A percentile compares a stretch with the other conserved stretches of the same genome.
These are phyloP conservation scores for Gorgonomyces haynaldii DNA, from an alignment of 192 early-diverging fungal species.

Conservation along the genomic window DNA sequence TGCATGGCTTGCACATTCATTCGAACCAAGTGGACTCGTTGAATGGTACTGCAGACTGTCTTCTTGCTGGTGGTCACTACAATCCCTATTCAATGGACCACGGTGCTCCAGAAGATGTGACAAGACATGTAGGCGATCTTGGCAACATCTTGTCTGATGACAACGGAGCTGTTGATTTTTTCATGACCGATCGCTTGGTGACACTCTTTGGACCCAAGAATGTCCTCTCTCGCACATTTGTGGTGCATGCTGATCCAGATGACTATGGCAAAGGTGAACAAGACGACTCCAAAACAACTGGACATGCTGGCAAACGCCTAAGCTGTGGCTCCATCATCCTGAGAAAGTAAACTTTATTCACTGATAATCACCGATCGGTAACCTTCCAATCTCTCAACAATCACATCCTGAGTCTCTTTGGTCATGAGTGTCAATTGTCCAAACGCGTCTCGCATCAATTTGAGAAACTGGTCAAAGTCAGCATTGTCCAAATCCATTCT, in stretches of 20 bases:
- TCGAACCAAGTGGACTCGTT: too few species aligned
- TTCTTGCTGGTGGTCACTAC: constrained; percentile 44
- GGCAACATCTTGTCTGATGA: constrained; percentile 59
- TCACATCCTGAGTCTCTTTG: too few species aligned
- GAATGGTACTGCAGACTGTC: not conserved
- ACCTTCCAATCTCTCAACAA: too few species aligned
- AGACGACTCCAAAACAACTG: constrained; percentile 63
- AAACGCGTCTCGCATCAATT: too few species aligned
- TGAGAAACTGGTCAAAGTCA: too few species aligned
- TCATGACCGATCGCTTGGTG: not conserved
- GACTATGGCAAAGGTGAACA: constrained; percentile 73
- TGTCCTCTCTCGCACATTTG: constrained; percentile 54
- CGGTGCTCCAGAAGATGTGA: constrained; percentile 55
- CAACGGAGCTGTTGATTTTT: constrained; percentile 32
- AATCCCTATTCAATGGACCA: constrained; percentile 65
- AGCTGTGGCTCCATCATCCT: not conserved
- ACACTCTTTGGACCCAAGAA: constrained; percentile 3
- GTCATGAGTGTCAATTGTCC: too few species aligned
- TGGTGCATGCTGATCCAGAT: constrained; percentile 75
- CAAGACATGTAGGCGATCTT: constrained; percentile 76
- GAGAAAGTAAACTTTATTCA: too few species aligned
- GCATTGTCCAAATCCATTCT: too few species aligned
- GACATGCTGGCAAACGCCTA: constrained; percentile 63
- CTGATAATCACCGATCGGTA: too few species aligned
- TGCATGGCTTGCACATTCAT: constrained; percentile 5